phyloP scores from a whole-genome alignment of 139 green algal genomes.

The Eudorina sp. region DNA sequence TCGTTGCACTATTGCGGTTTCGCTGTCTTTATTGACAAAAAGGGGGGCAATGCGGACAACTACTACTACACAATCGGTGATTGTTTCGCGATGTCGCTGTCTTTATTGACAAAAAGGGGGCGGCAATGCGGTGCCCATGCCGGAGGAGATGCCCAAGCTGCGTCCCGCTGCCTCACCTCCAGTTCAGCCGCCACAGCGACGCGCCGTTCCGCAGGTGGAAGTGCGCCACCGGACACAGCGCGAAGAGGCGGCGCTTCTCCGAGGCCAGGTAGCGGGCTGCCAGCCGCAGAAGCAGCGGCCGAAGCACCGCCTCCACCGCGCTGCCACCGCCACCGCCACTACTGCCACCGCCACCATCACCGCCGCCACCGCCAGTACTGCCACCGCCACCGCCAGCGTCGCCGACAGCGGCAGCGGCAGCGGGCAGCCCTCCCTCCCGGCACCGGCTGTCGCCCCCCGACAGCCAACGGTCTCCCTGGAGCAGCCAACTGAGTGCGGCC shows the following conservation, averaged over 20 bases:
- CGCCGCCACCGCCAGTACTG: neutral
- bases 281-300: conserved; percentile 69
- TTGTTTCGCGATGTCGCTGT: too few relatives aligned
- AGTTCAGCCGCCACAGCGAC: conserved; percentile 75
- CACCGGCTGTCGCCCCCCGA: neutral
- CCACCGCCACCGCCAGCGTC: neutral
- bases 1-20: neutral
- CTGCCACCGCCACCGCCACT: neutral
- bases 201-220: conserved; percentile 92
- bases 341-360: neutral
- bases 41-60: too few relatives aligned
- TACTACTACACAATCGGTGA: too few relatives aligned
- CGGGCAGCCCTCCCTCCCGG: neutral
- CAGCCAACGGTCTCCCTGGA: conserved; percentile 18
- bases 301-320: conserved; percentile 26
- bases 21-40: too few relatives aligned
- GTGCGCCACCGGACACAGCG: conserved; percentile 87
- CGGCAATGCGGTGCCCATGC: too few relatives aligned
- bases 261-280: conserved; percentile 74
- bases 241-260: conserved; percentile 69
- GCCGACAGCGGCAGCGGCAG: neutral
- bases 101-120: too few relatives aligned
- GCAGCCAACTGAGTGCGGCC: conserved; percentile 3
- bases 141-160: too few relatives aligned
- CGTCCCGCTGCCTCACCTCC: conserved; percentile 50